Evolutionary conservation across 768 basidiomycete genomes (phyloP), one percentile per base, ranked within the genome.

Genomic region (Sutorius australiensis): DNA sequence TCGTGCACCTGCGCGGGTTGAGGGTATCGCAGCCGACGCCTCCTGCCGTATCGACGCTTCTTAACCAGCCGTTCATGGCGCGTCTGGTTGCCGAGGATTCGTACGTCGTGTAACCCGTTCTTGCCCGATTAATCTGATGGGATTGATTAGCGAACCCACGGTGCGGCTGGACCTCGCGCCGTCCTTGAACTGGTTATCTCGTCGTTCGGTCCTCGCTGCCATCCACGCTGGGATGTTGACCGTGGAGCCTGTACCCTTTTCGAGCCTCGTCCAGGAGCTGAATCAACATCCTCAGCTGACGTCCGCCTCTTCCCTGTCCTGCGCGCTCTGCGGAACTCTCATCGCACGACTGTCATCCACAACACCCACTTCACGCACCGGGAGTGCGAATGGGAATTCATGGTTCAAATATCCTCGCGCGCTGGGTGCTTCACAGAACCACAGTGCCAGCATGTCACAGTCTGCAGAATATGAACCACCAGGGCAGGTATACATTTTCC

Each of bases 141-240:
- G 42, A 38, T 40, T n/a, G 2, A 36, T 48, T 53, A 67, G 94
- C 21, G 95, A 99, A 61, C 92, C 95, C 0, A 92, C 94, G 0
- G 75, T 97, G 30, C 86, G 97, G 9, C 79, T 99, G 16, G 97
- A 98, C 65, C 74, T 90, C n/a, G 94, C 97, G 0, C 92, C 95
- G 0, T 90, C 93, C 12, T 75, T 99, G 32, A 94, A 91, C 63
- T 98, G 92, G 90, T 77, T 98, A n/a, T 87, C 89, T 14, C 81
- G 94, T 27, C 84, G 93, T 28, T 84, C 85, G 5, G 87, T 98
- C 21, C 77, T 86, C 4, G 72, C 83, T 24, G 95, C 95, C 6
- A 89, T 99, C 53, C 83, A 98, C 58, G 81, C 79, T 9, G 92
- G 92, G 0, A 89, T 94, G 64, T 80, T 99, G 28, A 82, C 80